These are phyloP conservation scores for Hypoxylon perforatum DNA, from an alignment of 495 filamentous ascomycete genomes.

Conservation along the genomic window DNA sequence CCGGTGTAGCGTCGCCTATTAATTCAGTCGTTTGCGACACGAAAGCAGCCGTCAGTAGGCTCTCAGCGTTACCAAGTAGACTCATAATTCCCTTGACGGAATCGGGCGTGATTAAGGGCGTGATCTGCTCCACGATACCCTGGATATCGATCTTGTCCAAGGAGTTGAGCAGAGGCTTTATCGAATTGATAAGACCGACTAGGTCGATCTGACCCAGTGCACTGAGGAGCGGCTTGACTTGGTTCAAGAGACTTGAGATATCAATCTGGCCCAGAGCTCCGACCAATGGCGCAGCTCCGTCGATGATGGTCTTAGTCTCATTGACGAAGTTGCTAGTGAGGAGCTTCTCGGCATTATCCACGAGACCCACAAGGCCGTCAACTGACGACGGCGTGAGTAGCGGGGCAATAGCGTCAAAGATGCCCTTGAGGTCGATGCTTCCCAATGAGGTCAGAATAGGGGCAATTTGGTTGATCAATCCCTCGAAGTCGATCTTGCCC, in stretches of 20 bases:
- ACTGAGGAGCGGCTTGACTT: conserved; percentile 50
- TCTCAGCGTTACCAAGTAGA: conserved; percentile 54
- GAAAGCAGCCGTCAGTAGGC: conserved; percentile 52
- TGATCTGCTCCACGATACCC: conserved; percentile 49
- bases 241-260: conserved; percentile 42
- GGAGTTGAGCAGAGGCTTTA: conserved; percentile 51
- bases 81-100: conserved; percentile 55
- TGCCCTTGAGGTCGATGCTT: conserved; percentile 55
- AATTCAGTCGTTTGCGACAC: conserved; percentile 60
- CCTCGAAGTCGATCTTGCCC: conserved; percentile 51
- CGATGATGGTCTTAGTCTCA: conserved; percentile 54
- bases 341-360: conserved; percentile 55
- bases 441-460: conserved; percentile 53
- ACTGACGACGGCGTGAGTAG: conserved; percentile 56
- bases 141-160: conserved; percentile 51
- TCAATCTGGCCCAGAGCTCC: conserved; percentile 50
- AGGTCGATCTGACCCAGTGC: conserved; percentile 45
- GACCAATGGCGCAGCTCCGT: conserved; percentile 47
- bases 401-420: conserved; percentile 51
- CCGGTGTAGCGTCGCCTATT: conserved; percentile 63
- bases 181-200: conserved; percentile 45
- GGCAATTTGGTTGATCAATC: conserved; percentile 47
- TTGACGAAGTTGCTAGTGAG: conserved; percentile 58
- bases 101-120: conserved; percentile 54
- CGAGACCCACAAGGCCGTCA: conserved; percentile 56